phyloP scores from a whole-genome alignment of 2,329 filamentous ascomycete genomes.

The Pseudogymnoascus destructans region DNA sequence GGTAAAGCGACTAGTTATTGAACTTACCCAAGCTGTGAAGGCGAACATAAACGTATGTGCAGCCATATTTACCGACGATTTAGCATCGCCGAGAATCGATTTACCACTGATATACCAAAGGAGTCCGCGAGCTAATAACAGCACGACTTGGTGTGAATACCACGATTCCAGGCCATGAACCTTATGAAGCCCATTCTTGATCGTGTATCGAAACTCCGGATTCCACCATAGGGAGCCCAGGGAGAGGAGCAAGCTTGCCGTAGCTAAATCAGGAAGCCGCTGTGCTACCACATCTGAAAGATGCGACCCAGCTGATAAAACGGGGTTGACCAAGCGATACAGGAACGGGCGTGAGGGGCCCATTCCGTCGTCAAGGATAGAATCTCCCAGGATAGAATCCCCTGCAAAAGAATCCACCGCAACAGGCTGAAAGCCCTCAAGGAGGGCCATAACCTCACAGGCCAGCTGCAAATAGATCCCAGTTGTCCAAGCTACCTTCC shows the following conservation, averaged over 20 bases:
- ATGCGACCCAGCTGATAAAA: neutral
- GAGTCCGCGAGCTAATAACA: conserved; percentile 41
- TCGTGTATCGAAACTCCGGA: conserved; percentile 46
- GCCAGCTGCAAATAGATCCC: conserved; percentile 21
- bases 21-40: conserved; percentile 41
- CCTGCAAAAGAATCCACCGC: neutral
- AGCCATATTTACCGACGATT: conserved; percentile 13
- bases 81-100: conserved; percentile 15
- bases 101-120: conserved; percentile 27
- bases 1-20: neutral
- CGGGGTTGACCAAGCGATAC: neutral
- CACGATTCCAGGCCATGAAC: conserved; percentile 49
- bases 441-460: conserved; percentile 18
- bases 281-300: neutral
- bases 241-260: neutral
- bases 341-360: neutral
- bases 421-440: neutral
- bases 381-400: conserved; percentile 24
- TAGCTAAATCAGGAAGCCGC: neutral
- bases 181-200: conserved; percentile 45
- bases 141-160: conserved; percentile 51
- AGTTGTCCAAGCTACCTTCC: conserved; percentile 18
- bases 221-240: conserved; percentile 52
- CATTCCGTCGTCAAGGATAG: neutral
- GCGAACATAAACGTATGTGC: conserved; percentile 43